Evolutionary conservation across 2,329 filamentous ascomycete genomes (phyloP).

Genomic region (Helotiales sp.): DNA sequence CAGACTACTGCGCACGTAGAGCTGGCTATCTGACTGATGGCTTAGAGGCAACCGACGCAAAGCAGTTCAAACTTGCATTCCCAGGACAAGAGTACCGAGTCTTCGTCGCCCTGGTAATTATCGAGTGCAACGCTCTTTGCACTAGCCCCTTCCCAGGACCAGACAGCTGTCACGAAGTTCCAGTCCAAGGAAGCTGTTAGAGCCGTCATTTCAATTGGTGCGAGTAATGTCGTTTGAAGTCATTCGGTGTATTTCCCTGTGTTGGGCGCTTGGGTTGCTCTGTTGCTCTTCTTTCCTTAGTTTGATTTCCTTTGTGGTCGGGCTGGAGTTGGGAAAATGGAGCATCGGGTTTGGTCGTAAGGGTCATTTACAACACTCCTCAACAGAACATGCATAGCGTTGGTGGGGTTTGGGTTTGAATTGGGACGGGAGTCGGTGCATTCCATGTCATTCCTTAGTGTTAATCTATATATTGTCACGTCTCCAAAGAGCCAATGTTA

Average conservation of each 20-base stretch:
- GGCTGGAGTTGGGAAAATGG: background rate
- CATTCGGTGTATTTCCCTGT: background rate
- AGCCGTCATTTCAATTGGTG: too few relatives aligned
- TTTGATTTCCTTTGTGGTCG: background rate
- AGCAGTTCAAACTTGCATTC: constrained; percentile 25
- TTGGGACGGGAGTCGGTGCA: background rate
- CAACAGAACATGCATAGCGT: background rate
- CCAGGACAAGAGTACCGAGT: constrained; percentile 25
- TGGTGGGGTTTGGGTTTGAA: background rate
- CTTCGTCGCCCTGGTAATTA: constrained; percentile 23
- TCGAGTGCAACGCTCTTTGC: constrained; percentile 22
- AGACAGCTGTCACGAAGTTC: constrained; percentile 21
- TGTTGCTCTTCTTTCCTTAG: background rate
- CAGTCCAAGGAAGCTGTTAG: constrained; percentile 17
- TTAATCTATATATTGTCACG: background rate
- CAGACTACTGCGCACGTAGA: constrained; percentile 24
- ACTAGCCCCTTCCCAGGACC: constrained; percentile 24
- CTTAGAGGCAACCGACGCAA: constrained; percentile 15
- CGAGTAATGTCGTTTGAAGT: background rate
- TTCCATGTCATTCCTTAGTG: background rate
- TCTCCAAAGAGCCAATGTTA: background rate
- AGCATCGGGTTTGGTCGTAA: background rate
- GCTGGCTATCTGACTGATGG: constrained; percentile 24
- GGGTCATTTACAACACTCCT: background rate
- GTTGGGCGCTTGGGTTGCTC: background rate